Evolutionary conservation across 176 grass and related monocot genomes (phyloP), one percentile per base, ranked within the genome.

Genomic region (Typha latifolia): DNA sequence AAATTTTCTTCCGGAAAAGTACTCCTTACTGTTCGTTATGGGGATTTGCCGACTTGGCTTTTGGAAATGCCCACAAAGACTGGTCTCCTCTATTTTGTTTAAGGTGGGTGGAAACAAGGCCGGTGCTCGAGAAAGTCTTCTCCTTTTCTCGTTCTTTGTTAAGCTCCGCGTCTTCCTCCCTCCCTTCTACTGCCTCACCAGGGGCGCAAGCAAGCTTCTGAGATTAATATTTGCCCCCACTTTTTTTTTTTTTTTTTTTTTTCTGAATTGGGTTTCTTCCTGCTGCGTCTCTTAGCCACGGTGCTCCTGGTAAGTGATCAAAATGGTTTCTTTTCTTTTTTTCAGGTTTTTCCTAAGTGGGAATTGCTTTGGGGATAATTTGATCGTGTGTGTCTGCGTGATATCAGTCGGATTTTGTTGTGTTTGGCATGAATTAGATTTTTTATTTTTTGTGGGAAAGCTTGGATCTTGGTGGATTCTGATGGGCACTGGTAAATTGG

Each of bases 291-390:
- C 62, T 63, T 32, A 14, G 9, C 62, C 24, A 29, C 15, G 23
- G 27, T 14, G 23, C 24, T 47, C 62, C 6, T n/a, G 62, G 62
- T 65, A 26, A 65, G 62, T 34, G 62, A 65, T 65, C 31, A 65
- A 64, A 65, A 34, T 32, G 22, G 22, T 4, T 14, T 65, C n/a
- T 47, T 65, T 65, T n/a, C n/a, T 15, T 47, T 32, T 8, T 64
- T 3, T 34, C 23, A 5, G 4, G 14, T 18, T 55, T 55, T 55
- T 55, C 14, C n/a, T 55, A 5, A 16, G 14, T 55, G 14, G 12
- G 3, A 16, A 59, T 19, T 59, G 5, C 20, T 59, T 59, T 61
- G 19, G 55, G 12, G 55, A 2, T 20, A 61, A 19, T 9, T 43
- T 10, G 37, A 43, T 43, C 37, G 0, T 43, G 37, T 43, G 37